Conservation (phyloP, 352 stramenopile species). For the Phytopythium mirpurense region DNA sequence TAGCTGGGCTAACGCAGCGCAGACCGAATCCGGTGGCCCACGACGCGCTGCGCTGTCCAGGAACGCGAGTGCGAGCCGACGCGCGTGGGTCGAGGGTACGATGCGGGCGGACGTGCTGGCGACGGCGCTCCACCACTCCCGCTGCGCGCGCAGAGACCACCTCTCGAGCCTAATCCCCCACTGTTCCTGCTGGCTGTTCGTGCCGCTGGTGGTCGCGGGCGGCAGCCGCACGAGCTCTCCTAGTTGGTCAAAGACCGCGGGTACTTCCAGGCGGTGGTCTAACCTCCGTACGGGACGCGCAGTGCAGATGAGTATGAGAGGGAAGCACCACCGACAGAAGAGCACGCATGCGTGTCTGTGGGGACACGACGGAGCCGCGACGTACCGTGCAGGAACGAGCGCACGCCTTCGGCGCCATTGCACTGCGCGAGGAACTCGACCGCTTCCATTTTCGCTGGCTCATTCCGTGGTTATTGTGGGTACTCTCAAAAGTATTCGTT, state of each 20-base stretch:
- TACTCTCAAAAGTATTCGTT: neutral
- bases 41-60: constrained; percentile 12
- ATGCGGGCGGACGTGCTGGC: constrained; percentile 11
- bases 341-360: neutral
- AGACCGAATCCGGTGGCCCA: constrained; percentile 16
- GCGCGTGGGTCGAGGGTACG: constrained; percentile 7
- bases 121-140: constrained; percentile 58
- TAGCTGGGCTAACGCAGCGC: constrained; percentile 20
- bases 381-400: constrained; percentile 31
- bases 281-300: neutral
- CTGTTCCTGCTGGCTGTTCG: neutral
- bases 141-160: constrained; percentile 32
- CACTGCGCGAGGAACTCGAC: constrained; percentile 27
- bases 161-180: constrained; percentile 41
- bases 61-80: constrained; percentile 19
- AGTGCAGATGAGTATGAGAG: neutral
- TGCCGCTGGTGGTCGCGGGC: neutral
- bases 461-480: neutral
- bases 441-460: constrained; percentile 9
- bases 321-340: neutral
- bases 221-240: constrained; percentile 14
- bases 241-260: constrained; percentile 28
- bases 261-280: constrained; percentile 35
- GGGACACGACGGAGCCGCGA: neutral
- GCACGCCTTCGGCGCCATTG: constrained; percentile 38